Evolutionary conservation across 129 eudicot genomes (phyloP).

Genomic region (Artemisia argyi): DNA sequence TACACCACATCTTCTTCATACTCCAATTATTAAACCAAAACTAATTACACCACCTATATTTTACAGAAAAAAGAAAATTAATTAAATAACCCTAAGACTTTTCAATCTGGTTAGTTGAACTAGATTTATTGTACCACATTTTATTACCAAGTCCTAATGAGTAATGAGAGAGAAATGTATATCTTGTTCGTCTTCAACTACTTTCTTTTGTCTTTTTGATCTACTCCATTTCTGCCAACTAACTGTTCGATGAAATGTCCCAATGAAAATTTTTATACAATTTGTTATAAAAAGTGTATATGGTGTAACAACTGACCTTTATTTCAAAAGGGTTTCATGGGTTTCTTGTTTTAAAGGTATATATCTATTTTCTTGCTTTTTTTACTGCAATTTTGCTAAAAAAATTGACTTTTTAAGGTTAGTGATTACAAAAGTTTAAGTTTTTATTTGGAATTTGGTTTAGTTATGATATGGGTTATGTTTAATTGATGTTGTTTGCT

Average conservation of each 20-base stretch:
- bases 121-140: conserved; percentile 49
- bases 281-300: background rate
- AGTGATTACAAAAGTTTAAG: conserved; percentile 14
- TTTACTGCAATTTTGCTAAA: conserved; percentile 25
- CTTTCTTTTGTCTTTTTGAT: conserved; percentile 39
- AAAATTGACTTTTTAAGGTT: conserved; percentile 14
- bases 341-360: conserved; percentile 30
- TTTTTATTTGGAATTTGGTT: background rate
- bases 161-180: conserved; percentile 42
- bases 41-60: conserved; percentile 12
- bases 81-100: conserved; percentile 29
- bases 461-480: conserved; percentile 23
- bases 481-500: conserved; percentile 26
- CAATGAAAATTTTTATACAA: conserved; percentile 24
- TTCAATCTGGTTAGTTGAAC: conserved; percentile 46
- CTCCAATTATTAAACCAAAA: conserved; percentile 18
- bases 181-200: conserved; percentile 24
- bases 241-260: conserved; percentile 36
- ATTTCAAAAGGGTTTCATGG: conserved; percentile 14
- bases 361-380: conserved; percentile 45
- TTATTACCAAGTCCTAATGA: conserved; percentile 37
- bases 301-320: conserved; percentile 14
- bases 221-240: conserved; percentile 43
- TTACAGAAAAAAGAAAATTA: conserved; percentile 4
- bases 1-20: conserved; percentile 23